Conservation (phyloP, 805 yeast species). For the Cyberlindnera maritima region DNA sequence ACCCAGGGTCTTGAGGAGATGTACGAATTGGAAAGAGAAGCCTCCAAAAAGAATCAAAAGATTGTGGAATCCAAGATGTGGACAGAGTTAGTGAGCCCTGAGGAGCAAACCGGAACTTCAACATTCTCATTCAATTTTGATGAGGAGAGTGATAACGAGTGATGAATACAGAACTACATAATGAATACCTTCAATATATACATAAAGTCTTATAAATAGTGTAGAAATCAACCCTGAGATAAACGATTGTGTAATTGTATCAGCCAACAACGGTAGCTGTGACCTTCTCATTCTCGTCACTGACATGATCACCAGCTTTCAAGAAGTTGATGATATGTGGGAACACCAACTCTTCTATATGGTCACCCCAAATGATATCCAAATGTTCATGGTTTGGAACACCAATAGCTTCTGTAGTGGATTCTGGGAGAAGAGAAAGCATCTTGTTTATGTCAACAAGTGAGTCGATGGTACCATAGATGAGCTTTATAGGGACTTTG, state of each 20-base stretch:
- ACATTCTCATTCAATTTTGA: slow-evolving; percentile 27
- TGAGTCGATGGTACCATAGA: slow-evolving; percentile 81
- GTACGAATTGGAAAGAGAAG: slow-evolving; percentile 33
- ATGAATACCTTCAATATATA: too few relatives aligned
- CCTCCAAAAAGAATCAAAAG: slow-evolving; percentile 20
- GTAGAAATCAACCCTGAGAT: not conserved
- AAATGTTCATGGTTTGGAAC: slow-evolving; percentile 80
- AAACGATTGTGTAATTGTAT: too few relatives aligned
- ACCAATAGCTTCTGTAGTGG: slow-evolving; percentile 48
- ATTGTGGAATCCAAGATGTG: slow-evolving; percentile 49
- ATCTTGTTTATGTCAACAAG: slow-evolving; percentile 83
- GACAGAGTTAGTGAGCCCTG: slow-evolving; percentile 38
- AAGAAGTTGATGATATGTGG: slow-evolving; percentile 39
- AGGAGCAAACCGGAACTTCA: not conserved
- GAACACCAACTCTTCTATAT: slow-evolving; percentile 49
- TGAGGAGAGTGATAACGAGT: slow-evolving; percentile 25
- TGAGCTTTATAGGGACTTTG: slow-evolving; percentile 66
- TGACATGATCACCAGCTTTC: not conserved
- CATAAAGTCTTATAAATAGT: not conserved
- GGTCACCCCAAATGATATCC: slow-evolving; percentile 85
- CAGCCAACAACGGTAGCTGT: not conserved
- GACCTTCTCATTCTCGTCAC: slow-evolving; percentile 11
- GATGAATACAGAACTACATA: not conserved
- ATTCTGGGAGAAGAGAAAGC: slow-evolving; percentile 60
- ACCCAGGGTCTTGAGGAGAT: slow-evolving; percentile 34